A percentile compares a stretch with the other conserved stretches of the same genome.
These are phyloP conservation scores for Claviceps pazoutovae DNA, from an alignment of 2,329 filamentous ascomycete genomes.

Conservation along the genomic window DNA sequence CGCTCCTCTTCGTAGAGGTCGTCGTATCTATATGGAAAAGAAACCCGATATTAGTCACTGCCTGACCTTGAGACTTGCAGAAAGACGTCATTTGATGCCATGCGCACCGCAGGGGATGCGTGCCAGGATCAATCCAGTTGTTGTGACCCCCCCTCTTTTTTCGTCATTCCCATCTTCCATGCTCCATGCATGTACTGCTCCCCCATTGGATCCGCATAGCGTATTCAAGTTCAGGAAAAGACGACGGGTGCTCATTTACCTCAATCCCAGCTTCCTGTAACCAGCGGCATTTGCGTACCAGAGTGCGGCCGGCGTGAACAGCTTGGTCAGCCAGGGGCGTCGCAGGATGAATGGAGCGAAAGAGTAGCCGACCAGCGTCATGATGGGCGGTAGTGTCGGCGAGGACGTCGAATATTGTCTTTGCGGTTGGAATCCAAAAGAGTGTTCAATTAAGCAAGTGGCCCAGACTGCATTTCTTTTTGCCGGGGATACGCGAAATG, in stretches of 20 bases:
- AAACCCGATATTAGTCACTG: constrained; percentile 11
- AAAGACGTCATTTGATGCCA: background rate
- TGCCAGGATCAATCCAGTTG: too few species aligned
- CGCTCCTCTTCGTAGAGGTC: constrained; percentile 91
- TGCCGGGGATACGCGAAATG: constrained; percentile 21
- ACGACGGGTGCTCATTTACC: constrained; percentile 34
- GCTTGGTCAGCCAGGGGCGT: constrained; percentile 68
- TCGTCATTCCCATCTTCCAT: background rate
- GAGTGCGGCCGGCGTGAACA: constrained; percentile 67
- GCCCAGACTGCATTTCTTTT: constrained; percentile 6
- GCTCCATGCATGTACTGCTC: too few species aligned
- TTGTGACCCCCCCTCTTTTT: too few species aligned
- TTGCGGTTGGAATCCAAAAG: constrained; percentile 2
- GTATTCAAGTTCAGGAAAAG: background rate
- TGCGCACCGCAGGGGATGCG: background rate
- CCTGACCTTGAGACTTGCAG: background rate
- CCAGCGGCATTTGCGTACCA: constrained; percentile 86
- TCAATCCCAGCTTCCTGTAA: constrained; percentile 85
- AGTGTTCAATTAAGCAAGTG: constrained; percentile 7
- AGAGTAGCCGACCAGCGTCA: constrained; percentile 50
- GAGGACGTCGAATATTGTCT: background rate
- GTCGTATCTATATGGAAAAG: constrained; percentile 59
- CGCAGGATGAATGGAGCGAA: constrained; percentile 61
- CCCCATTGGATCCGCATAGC: too few species aligned
- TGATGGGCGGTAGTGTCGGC: constrained; percentile 21